Evolutionary conservation across 768 basidiomycete species (phyloP).

Genomic region (Psilocybe azurescens): DNA sequence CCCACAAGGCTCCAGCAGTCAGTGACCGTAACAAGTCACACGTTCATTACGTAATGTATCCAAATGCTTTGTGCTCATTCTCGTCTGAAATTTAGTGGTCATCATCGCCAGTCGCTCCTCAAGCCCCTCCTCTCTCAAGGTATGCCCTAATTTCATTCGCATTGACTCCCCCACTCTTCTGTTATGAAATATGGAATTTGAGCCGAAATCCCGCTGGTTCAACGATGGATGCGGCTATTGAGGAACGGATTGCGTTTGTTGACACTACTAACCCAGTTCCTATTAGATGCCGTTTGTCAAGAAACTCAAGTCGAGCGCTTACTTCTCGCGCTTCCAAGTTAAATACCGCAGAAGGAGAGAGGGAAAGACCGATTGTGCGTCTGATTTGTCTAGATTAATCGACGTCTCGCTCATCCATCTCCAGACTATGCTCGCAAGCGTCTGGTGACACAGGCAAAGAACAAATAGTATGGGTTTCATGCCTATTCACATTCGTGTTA

Average conservation of each 20-base stretch:
- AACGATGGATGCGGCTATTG: conserved; percentile 39
- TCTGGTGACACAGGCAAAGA: conserved; percentile 97
- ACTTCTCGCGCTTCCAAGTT: conserved; percentile 98
- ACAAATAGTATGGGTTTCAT: conserved; percentile 81
- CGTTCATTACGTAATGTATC: conserved; percentile 33
- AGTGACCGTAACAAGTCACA: conserved; percentile 6
- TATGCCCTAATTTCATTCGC: conserved; percentile 29
- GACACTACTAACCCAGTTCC: conserved; percentile 11
- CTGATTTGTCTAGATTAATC: background rate
- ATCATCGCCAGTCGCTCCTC: conserved; percentile 33
- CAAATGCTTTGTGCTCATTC: conserved; percentile 10
- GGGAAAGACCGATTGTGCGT: conserved; percentile 97
- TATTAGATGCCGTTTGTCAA: conserved; percentile 94
- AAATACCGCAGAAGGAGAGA: conserved; percentile 98
- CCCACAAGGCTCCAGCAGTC: background rate
- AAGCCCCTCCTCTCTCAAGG: conserved; percentile 42
- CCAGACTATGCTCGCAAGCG: conserved; percentile 97
- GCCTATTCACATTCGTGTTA: background rate
- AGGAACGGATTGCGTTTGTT: conserved; percentile 36
- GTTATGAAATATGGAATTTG: conserved; percentile 9
- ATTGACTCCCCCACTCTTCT: background rate
- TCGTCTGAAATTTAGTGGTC: conserved; percentile 26
- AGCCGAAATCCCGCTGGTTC: conserved; percentile 4
- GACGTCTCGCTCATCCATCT: conserved; percentile 15
- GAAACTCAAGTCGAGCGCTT: conserved; percentile 93